These are phyloP conservation scores for Litchi chinensis DNA, from an alignment of 345 rosid genomes.

Conservation along the genomic window DNA sequence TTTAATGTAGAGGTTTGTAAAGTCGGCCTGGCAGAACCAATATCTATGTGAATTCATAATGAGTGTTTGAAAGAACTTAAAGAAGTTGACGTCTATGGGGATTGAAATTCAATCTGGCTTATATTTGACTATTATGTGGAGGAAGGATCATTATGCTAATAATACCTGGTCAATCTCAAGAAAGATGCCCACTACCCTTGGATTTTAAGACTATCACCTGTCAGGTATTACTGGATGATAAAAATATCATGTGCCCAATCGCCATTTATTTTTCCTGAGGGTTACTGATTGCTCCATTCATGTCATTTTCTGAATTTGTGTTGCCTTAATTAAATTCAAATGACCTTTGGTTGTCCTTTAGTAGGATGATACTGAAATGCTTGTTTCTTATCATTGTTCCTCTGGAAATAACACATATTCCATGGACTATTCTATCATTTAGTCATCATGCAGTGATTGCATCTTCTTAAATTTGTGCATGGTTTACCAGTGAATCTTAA, in stretches of 20 bases:
- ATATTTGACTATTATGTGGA: not conserved
- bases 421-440: not conserved
- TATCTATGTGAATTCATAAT: constrained; percentile 10
- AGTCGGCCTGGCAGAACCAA: constrained; percentile 43
- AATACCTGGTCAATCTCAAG: not conserved
- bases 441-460: too few species aligned
- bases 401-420: not conserved
- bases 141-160: not conserved
- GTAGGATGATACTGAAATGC: not conserved
- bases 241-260: not conserved
- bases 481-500: too few species aligned
- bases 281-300: not conserved
- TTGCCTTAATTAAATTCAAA: not conserved
- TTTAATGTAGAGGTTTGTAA: constrained; percentile 81
- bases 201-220: not conserved
- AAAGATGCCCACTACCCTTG: not conserved
- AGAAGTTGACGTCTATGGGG: not conserved
- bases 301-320: not conserved
- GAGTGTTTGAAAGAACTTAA: not conserved
- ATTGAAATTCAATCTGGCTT: not conserved
- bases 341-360: not conserved
- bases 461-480: too few species aligned
- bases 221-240: not conserved
- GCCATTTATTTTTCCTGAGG: not conserved
- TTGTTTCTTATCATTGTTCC: not conserved